Conservation (phyloP, 2,329 filamentous ascomycete genomes). For the Aspergillus ibericus region DNA sequence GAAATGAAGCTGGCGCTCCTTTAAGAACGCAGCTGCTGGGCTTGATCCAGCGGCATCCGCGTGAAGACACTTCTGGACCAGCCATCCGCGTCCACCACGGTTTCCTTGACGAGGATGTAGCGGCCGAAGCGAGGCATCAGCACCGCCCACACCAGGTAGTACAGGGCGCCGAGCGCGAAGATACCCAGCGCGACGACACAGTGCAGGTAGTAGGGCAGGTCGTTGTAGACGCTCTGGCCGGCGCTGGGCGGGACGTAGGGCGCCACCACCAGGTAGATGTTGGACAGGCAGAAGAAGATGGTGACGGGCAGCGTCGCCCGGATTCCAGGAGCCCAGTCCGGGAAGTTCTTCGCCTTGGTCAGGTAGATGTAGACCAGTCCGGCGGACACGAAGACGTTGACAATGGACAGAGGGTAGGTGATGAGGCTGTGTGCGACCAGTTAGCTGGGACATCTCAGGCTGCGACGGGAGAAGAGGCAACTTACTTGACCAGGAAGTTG, state of each 20-base stretch:
- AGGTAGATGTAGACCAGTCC: conserved; percentile 51
- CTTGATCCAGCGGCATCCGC: conserved; percentile 38
- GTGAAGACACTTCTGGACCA: conserved; percentile 62
- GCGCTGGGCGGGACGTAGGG: conserved; percentile 53
- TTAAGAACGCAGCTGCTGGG: conserved; percentile 8
- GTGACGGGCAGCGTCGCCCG: conserved; percentile 52
- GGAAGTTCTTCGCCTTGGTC: conserved; percentile 37
- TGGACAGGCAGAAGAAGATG: conserved; percentile 54
- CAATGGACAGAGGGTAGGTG: conserved; percentile 45
- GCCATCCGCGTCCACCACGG: conserved; percentile 59
- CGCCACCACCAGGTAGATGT: conserved; percentile 54
- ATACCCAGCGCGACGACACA: conserved; percentile 55
- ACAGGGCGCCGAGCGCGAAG: conserved; percentile 51
- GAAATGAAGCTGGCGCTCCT: neutral
- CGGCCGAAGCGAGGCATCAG: conserved; percentile 45
- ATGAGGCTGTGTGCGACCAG: conserved; percentile 30
- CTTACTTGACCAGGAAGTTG: conserved; percentile 56
- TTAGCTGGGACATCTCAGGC: too few relatives aligned
- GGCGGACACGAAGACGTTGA: conserved; percentile 54
- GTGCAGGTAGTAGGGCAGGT: conserved; percentile 55
- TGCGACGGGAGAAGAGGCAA: neutral
- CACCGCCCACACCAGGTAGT: conserved; percentile 54
- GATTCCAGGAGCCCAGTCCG: conserved; percentile 52
- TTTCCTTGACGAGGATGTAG: conserved; percentile 59
- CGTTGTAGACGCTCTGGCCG: conserved; percentile 52